Evolutionary conservation across 495 filamentous ascomycete species (phyloP).

Genomic region (Talaromyces adpressus): DNA sequence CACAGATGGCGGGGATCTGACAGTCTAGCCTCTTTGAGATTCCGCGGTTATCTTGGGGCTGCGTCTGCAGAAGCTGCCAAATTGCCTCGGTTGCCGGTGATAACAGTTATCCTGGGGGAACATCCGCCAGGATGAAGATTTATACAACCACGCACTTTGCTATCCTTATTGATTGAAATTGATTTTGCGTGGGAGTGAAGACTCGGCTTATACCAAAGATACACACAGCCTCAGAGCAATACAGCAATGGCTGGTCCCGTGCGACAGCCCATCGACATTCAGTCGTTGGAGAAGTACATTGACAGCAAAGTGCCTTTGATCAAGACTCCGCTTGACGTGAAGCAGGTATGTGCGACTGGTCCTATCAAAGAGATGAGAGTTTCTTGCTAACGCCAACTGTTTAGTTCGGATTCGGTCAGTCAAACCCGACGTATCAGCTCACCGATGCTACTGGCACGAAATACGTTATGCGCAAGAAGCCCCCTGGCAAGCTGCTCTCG

Average conservation of each 20-base stretch:
- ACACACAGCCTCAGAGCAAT: not conserved
- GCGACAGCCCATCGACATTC: slow-evolving; percentile 79
- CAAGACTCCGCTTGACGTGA: slow-evolving; percentile 71
- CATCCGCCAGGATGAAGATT: not conserved
- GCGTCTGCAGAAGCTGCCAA: not conserved
- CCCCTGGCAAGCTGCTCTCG: slow-evolving; percentile 81
- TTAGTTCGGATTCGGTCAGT: slow-evolving; percentile 94
- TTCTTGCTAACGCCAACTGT: slow-evolving; percentile 4
- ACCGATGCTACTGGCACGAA: slow-evolving; percentile 57
- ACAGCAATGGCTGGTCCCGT: slow-evolving; percentile 74
- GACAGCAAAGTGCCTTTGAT: slow-evolving; percentile 68
- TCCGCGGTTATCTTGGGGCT: not conserved
- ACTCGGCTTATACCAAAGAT: not conserved
- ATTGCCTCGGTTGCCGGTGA: not conserved
- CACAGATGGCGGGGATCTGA: not conserved
- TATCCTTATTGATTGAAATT: not conserved
- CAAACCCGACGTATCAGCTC: slow-evolving; percentile 91
- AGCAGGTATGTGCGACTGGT: slow-evolving; percentile 59
- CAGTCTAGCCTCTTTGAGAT: not conserved
- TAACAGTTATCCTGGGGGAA: not conserved
- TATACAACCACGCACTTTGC: not conserved
- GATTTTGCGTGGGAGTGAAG: not conserved
- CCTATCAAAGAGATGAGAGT: not conserved
- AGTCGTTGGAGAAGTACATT: slow-evolving; percentile 72
- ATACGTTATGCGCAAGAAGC: slow-evolving; percentile 93